Evolutionary conservation across 176 grass and related monocot species (phyloP).

Genomic region (Bromus sterilis): DNA sequence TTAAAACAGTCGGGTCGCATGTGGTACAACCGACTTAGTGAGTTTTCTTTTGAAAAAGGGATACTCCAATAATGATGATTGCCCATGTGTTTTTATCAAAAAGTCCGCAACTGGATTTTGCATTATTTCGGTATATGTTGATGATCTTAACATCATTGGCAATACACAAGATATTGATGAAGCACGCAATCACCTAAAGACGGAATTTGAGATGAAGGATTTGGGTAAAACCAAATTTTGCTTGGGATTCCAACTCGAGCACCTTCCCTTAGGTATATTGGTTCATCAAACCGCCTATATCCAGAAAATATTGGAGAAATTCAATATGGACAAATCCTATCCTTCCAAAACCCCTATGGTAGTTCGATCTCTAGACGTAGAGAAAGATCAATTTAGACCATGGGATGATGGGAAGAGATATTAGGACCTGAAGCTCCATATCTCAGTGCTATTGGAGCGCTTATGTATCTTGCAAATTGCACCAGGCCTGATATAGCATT

Average conservation of each 20-base stretch:
- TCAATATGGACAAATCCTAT: too few species aligned
- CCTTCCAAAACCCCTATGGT: neutral
- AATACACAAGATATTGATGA: neutral
- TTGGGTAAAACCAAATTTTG: neutral
- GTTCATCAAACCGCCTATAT: neutral
- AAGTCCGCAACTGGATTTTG: too few species aligned
- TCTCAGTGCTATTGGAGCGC: too few species aligned
- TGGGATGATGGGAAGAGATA: too few species aligned
- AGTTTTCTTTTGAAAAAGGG: neutral
- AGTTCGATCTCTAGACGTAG: too few species aligned
- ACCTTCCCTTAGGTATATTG: neutral
- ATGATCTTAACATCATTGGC: neutral
- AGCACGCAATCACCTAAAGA: neutral
- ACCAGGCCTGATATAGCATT: too few species aligned
- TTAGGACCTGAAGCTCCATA: too few species aligned
- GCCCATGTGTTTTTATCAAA: neutral
- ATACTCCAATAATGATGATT: neutral
- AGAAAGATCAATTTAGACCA: too few species aligned
- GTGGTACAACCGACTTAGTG: neutral
- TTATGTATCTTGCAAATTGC: too few species aligned
- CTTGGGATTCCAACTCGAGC: neutral
- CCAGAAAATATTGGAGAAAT: too few species aligned
- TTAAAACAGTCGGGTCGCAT: neutral
- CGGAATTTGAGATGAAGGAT: too few species aligned
- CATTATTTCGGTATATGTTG: too few species aligned